Percentiles rank a stretch among this genome's conserved stretches.
Conservation (phyloP, 768 basidiomycete species). For the Leccinum variicolor region DNA sequence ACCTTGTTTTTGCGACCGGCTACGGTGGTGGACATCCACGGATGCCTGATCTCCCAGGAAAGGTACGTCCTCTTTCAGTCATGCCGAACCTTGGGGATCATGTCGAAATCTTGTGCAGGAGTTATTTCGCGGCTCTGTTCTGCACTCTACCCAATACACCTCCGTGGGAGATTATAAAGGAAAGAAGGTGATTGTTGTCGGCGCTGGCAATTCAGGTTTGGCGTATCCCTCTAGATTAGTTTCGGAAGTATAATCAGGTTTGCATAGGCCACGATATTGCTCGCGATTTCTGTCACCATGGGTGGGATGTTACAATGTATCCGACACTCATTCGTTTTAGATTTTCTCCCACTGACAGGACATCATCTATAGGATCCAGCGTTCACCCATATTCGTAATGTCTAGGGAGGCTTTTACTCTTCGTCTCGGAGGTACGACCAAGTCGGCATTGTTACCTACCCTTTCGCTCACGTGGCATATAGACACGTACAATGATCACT, state of each 20-base stretch:
- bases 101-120: slow-evolving; percentile 29
- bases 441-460: not conserved
- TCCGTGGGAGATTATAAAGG: slow-evolving; percentile 45
- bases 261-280: slow-evolving; percentile 37
- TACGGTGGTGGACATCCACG: slow-evolving; percentile 44
- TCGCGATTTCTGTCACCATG: slow-evolving; percentile 29
- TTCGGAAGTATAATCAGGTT: not conserved
- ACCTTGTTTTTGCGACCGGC: slow-evolving; percentile 58
- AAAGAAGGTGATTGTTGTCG: slow-evolving; percentile 64
- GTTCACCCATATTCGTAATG: slow-evolving; percentile 27
- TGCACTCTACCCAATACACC: slow-evolving; percentile 53
- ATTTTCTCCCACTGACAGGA: slow-evolving; percentile 25
- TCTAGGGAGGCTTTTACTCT: slow-evolving; percentile 10
- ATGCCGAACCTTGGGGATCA: not conserved
- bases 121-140: slow-evolving; percentile 45
- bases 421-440: slow-evolving; percentile 12
- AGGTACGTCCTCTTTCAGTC: slow-evolving; percentile 24
- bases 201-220: slow-evolving; percentile 58
- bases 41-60: slow-evolving; percentile 44
- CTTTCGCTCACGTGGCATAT: not conserved
- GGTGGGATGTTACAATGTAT: slow-evolving; percentile 30
- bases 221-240: not conserved
- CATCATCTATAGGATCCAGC: slow-evolving; percentile 21
- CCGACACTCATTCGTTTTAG: slow-evolving; percentile 8
- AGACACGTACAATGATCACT: slow-evolving; percentile 26